phyloP scores from a whole-genome alignment of 768 basidiomycete species.

The Boletus barrowsii region DNA sequence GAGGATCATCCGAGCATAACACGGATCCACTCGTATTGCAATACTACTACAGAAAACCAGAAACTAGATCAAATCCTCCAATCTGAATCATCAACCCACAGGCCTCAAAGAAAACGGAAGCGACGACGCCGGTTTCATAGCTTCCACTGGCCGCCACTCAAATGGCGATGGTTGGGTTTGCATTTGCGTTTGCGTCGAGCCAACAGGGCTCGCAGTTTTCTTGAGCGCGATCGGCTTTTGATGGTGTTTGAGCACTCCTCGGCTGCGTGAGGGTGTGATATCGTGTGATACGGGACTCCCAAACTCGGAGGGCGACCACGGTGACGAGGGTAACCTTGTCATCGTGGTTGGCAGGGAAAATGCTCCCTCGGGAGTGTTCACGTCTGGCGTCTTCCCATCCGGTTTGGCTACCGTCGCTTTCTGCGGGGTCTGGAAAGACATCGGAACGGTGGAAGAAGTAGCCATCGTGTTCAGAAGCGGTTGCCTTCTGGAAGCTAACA shows the following conservation, averaged over 20 bases:
- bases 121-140: slow-evolving; percentile 19
- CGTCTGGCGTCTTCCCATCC: neutral
- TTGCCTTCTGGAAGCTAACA: slow-evolving; percentile 56
- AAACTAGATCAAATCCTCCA: too few relatives aligned
- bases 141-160: slow-evolving; percentile 26
- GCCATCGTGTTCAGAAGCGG: slow-evolving; percentile 67
- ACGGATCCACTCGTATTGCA: too few relatives aligned
- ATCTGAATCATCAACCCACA: slow-evolving; percentile 9
- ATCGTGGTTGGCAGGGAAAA: slow-evolving; percentile 15
- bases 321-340: slow-evolving; percentile 24
- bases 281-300: slow-evolving; percentile 13
- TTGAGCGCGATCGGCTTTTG: slow-evolving; percentile 33
- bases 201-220: slow-evolving; percentile 17
- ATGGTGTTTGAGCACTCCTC: slow-evolving; percentile 32
- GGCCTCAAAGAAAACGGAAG: slow-evolving; percentile 27
- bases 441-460: slow-evolving; percentile 12
- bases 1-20: too few relatives aligned
- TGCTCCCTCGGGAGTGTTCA: neutral
- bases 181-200: neutral
- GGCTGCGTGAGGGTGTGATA: slow-evolving; percentile 22
- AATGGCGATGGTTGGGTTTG: slow-evolving; percentile 6
- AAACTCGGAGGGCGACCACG: slow-evolving; percentile 24
- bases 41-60: too few relatives aligned
- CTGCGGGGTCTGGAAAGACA: slow-evolving; percentile 30
- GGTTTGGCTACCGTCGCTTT: slow-evolving; percentile 17